Evolutionary conservation across 805 yeast species (phyloP).

Genomic region (Gaillardinia entomophila): DNA sequence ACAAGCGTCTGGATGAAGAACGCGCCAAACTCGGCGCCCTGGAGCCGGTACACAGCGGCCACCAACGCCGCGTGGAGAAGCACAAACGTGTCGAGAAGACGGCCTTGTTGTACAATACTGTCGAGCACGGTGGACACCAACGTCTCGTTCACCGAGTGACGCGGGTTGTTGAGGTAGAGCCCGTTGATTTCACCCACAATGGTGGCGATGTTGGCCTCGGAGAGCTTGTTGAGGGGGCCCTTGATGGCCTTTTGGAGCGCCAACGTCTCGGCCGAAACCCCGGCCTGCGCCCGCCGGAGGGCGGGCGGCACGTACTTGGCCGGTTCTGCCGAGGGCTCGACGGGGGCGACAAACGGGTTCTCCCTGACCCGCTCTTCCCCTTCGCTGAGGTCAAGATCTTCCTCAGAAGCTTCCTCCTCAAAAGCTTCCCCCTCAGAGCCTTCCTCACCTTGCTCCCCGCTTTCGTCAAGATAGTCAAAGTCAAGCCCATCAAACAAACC

Average conservation of each 20-base stretch:
- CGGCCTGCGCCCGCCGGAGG: slow-evolving; percentile 46
- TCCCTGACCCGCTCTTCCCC: neutral
- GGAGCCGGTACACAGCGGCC: slow-evolving; percentile 66
- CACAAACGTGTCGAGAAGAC: slow-evolving; percentile 72
- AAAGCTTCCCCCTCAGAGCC: neutral
- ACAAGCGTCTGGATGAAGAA: slow-evolving; percentile 71
- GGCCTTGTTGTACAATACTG: slow-evolving; percentile 55
- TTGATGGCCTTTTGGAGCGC: slow-evolving; percentile 61
- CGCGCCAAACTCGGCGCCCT: slow-evolving; percentile 91
- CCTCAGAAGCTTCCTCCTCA: slow-evolving; percentile 12
- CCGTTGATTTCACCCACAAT: slow-evolving; percentile 66
- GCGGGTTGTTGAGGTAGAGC: slow-evolving; percentile 60
- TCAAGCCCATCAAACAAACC: slow-evolving; percentile 80
- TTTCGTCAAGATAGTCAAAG: slow-evolving; percentile 30
- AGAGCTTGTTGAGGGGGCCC: slow-evolving; percentile 80
- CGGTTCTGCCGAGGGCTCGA: slow-evolving; percentile 11
- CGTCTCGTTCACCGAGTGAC: slow-evolving; percentile 73
- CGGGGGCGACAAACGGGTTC: slow-evolving; percentile 16
- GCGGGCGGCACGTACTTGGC: slow-evolving; percentile 83
- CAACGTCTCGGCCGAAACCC: slow-evolving; percentile 31
- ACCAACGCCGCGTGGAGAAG: slow-evolving; percentile 73
- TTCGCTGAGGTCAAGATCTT: slow-evolving; percentile 5
- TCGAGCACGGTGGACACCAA: slow-evolving; percentile 60
- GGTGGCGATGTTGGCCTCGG: slow-evolving; percentile 74
- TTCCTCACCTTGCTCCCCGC: slow-evolving; percentile 6